Evolutionary conservation across 805 yeast genomes (phyloP), one percentile per base, ranked within the genome.

Genomic region (Cyberlindnera saturnus): DNA sequence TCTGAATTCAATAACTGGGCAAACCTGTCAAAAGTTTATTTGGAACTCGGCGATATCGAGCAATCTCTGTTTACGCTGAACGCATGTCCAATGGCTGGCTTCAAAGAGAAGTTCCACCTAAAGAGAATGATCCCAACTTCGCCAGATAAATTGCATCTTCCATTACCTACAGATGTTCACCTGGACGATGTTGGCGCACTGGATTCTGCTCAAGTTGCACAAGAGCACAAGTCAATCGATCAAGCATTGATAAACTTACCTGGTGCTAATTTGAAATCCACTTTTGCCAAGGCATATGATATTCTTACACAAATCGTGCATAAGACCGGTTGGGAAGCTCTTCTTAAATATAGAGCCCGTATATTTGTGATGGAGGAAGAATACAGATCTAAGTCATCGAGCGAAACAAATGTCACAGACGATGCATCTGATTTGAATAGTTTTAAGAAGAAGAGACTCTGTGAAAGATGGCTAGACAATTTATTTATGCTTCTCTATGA

Each of bases 1-100:
- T 81, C 89, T 6, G 85, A 80, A 53, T 85, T 84, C 60, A 74
- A 70, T 50, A 77, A 88, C 3, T 86, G 95, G 95, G 73, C 82
- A 4, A 63, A 76, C 44, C 62, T 86, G 45, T 85, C 84, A 8
- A 72, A 73, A 51, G 74, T 78, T 1, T 84, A 85, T 60, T 76
- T 84, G 33, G 72, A 73, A 36, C 58, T 77, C 40, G 79, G 79
- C 23, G 82, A 83, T 60, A 77, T 78, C 58, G 90, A 84, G 57
- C 75, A 82, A 51, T 86, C 93, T 1, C 67, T 86, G 41, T 63
- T 84, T 44, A 77, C 89, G 1, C 68, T 86, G 50, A 86, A 86
- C 55, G 80, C 91, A 14, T 83, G 90, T 56, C 95, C 95, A 19
- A 83, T 86, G 88, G 81, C 81, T 42, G 54, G 67, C 1, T 76